A percentile compares a stretch with the other conserved stretches of the same genome.
Conservation (phyloP, 805 yeast species). For the Ascoidea asiatica region DNA sequence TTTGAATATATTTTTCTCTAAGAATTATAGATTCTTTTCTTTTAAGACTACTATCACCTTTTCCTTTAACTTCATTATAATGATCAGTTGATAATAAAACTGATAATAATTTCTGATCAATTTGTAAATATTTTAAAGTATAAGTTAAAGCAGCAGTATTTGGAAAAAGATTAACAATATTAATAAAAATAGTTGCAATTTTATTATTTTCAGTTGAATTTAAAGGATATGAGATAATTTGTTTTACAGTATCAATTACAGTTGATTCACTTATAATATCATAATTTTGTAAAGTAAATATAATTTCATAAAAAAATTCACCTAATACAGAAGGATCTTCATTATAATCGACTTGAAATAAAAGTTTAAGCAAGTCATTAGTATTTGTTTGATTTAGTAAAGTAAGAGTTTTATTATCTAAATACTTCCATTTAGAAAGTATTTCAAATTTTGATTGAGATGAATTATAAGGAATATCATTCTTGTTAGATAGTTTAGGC, state of each 20-base stretch:
- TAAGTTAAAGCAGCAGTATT: constrained; percentile 1
- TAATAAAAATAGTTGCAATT: constrained; percentile 3
- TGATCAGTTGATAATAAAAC: constrained; percentile 5
- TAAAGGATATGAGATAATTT: background rate
- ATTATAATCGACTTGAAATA: background rate
- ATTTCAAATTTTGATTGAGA: no score
- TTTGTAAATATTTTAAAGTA: background rate
- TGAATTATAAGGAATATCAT: no score
- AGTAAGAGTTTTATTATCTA: no score
- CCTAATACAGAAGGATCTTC: background rate
- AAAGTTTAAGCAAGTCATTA: background rate
- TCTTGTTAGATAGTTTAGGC: no score
- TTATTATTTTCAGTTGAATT: background rate
- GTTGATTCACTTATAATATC: background rate
- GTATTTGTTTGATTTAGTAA: no score
- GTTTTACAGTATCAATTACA: background rate
- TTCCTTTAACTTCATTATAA: background rate
- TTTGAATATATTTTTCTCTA: constrained; percentile 16
- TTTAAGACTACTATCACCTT: constrained; percentile 1
- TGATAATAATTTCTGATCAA: background rate
- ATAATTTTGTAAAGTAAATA: background rate
- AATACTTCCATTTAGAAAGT: no score
- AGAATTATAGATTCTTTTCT: constrained; percentile 1
- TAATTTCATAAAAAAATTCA: background rate
- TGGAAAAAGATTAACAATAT: constrained; percentile 9